Conservation (phyloP, 2,329 filamentous ascomycete species). For the Talaromyces atroroseus region DNA sequence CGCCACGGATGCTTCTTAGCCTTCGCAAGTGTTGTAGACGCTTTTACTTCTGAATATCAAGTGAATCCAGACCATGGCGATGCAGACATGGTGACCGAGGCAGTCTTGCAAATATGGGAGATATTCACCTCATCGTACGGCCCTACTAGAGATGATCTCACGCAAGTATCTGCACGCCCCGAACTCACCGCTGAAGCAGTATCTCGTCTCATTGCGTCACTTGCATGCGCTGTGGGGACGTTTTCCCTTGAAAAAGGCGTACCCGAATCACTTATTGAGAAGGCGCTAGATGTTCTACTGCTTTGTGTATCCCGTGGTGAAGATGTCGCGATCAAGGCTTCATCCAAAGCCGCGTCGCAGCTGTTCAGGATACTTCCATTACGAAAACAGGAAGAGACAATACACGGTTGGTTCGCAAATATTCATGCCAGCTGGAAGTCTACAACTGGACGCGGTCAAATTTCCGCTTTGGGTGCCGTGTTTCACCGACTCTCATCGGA, state of each 20-base stretch:
- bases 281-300: constrained; percentile 29
- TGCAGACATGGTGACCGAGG: constrained; percentile 21
- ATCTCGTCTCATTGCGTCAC: constrained; percentile 34
- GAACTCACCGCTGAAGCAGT: constrained; percentile 39
- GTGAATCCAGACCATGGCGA: constrained; percentile 18
- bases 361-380: constrained; percentile 34
- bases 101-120: constrained; percentile 33
- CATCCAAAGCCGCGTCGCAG: constrained; percentile 35
- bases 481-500: constrained; percentile 28
- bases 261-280: constrained; percentile 20
- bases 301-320: constrained; percentile 37
- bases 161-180: constrained; percentile 34
- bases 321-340: constrained; percentile 36
- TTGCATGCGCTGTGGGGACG: constrained; percentile 25
- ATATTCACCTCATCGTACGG: constrained; percentile 30
- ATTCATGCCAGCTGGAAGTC: constrained; percentile 32
- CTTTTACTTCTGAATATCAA: constrained; percentile 13
- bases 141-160: constrained; percentile 35
- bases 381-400: constrained; percentile 28
- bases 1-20: constrained; percentile 41
- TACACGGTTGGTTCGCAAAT: constrained; percentile 37
- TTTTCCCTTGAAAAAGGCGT: constrained; percentile 8
- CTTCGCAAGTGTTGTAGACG: constrained; percentile 30
- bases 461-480: constrained; percentile 37
- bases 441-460: constrained; percentile 39